Evolutionary conservation across 2,329 filamentous ascomycete species (phyloP).

Genomic region (Sarocladiaceae sp.): DNA sequence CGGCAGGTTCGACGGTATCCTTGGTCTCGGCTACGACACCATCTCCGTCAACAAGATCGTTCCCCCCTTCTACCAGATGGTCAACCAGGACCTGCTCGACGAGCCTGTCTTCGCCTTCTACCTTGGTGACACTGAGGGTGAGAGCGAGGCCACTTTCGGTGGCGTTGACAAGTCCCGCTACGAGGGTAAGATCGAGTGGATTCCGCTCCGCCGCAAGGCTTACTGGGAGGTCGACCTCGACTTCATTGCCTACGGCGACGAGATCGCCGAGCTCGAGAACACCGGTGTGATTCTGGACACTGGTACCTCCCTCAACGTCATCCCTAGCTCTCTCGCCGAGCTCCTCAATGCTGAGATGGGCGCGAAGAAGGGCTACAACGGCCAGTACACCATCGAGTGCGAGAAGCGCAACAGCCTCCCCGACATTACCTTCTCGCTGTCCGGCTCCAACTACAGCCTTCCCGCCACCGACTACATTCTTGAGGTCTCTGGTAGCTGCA

Average conservation of each 20-base stretch:
- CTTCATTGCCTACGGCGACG: slow-evolving; percentile 80
- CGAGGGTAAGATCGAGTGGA: slow-evolving; percentile 81
- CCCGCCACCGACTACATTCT: slow-evolving; percentile 88
- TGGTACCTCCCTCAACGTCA: slow-evolving; percentile 93
- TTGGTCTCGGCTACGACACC: slow-evolving; percentile 89
- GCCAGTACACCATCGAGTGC: slow-evolving; percentile 94
- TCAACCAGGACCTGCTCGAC: slow-evolving; percentile 83
- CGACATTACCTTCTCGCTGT: slow-evolving; percentile 85
- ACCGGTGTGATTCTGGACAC: slow-evolving; percentile 97
- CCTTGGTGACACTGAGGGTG: slow-evolving; percentile 65
- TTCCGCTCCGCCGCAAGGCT: slow-evolving; percentile 94
- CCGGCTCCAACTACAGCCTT: slow-evolving; percentile 90
- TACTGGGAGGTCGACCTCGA: slow-evolving; percentile 99
- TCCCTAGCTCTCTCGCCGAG: slow-evolving; percentile 86
- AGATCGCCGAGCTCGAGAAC: slow-evolving; percentile 82
- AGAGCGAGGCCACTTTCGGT: slow-evolving; percentile 86
- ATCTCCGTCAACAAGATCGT: slow-evolving; percentile 96
- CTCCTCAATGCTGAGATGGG: slow-evolving; percentile 97
- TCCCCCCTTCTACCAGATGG: slow-evolving; percentile 94
- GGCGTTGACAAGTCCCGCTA: slow-evolving; percentile 77
- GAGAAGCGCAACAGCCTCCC: slow-evolving; percentile 74
- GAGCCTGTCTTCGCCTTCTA: slow-evolving; percentile 96
- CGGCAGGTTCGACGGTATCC: slow-evolving; percentile 92
- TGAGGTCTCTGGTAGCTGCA: slow-evolving; percentile 90
- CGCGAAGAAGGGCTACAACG: slow-evolving; percentile 95